These are phyloP conservation scores for Medicago truncatula DNA, from an alignment of 306 rosid genomes.

Conservation along the genomic window MtrunA17r5.0-ANR NC_053042.1:38551001-38551500, in stretches of 20 bases:
- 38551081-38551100: constrained; percentile 49
- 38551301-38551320: constrained; percentile 54
- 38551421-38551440: constrained; percentile 97
- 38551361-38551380: constrained; percentile 58
- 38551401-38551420: constrained; percentile 90
- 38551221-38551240: constrained; percentile 44
- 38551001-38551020: constrained; percentile 54
- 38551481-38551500: constrained; percentile 53
- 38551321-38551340: constrained; percentile 44
- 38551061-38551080: constrained; percentile 47
- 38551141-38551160: constrained; percentile 48
- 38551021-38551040: constrained; percentile 71
- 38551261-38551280: constrained; percentile 56
- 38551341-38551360: constrained; percentile 61
- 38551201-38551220: constrained; percentile 44
- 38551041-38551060: constrained; percentile 67
- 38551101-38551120: constrained; percentile 50
- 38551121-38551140: constrained; percentile 51
- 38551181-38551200: constrained; percentile 36
- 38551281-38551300: constrained; percentile 68
- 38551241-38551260: constrained; percentile 54
- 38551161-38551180: constrained; percentile 45
- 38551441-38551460: constrained; percentile 81
- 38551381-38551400: constrained; percentile 82
- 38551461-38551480: constrained; percentile 83